Base-by-base conservation (phyloP, 306 rosid genomes). In the Begonia fuchsioides region DNA sequence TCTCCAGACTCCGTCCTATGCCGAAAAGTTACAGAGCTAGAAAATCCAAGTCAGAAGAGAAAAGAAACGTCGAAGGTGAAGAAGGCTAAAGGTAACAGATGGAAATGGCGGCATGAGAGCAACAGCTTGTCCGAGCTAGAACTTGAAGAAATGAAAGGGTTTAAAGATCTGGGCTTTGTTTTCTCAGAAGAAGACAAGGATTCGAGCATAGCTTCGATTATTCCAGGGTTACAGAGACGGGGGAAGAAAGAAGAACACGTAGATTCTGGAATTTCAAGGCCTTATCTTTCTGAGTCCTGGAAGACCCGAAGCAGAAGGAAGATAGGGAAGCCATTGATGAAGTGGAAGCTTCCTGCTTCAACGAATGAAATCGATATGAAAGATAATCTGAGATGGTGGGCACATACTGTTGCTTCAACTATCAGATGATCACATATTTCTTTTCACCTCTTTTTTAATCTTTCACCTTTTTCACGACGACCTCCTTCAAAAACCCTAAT, bases 221-320 rank as follows among this genome's bases (percentile, higher is more conserved):
- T 88, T 68, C 97, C 93, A 15, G 95, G 90, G n/a, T 71, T 90
- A 75, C 76, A 81, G 17, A 81, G 90, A 60, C 54, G 81, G 39
- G 81, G 84, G 35, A 78, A 66, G 58, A 73, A 44, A 38, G 47
- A 64, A 44, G 67, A 63, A 13, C 59, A 50, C 15, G 68, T 47
- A 3, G 65, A 52, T 39, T 49, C 70, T 38, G 52, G 17, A 47
- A 52, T 80, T 46, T 61, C 71, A 58, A 78, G 97, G 63, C 95
- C 97, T 59, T 84, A 88, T 46, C 93, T 83, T 8, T 83, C 97
- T 15, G 97, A 84, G 70, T 86, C 84, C 26, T 84, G 97, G 97
- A 60, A 68, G 53, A 67, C 62, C 19, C 59, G 47, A 45, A 75
- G 73, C 26, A 60, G 39, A 60, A 75, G 58, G 50, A 60, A 56